Evolutionary conservation across 768 basidiomycete genomes (phyloP), one percentile per base, ranked within the genome.

Genomic region (Lentinula edodes): DNA sequence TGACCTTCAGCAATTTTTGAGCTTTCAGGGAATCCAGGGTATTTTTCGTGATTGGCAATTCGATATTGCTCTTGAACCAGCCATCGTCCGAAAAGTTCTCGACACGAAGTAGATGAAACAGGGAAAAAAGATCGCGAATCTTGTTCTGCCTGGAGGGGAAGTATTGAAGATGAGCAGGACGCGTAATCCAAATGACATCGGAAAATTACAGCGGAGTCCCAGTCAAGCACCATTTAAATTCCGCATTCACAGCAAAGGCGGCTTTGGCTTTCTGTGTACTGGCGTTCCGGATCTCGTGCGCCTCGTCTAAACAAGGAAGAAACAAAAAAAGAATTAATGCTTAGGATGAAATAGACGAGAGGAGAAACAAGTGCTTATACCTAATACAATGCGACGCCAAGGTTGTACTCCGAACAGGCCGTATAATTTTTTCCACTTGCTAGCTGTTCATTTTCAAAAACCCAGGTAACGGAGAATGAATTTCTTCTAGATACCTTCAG

Each of bases 11-110:
- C 20, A 39, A 20, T 20, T 10, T 23, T 41, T 41, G 53, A 59
- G 90, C 90, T 61, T 94, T 94, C n/a, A 96, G 76, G 50, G 90
- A 80, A 67, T 92, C 94, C 84, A 95, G 89, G 93, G 90, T n/a
- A 82, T 78, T 15, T 69, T 74, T 83, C 92, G 62, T 63, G 77
- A 71, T 91, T 94, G 93, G 93, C 63, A 87, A 82, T 0, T 83
- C 82, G 52, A 99, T 93, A 51, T 87, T 83, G 6, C 76, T 76
- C 55, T 90, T 90, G 79, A 98, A 99, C 2, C 78, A 83, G 6
- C 82, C 71, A 87, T 88, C 91, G 42, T 91, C 83, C 62, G 90
- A 87, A 35, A 95, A 77, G 0, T 95, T 95, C 65, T 84, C 85
- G 65, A 93, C 79, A 3, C 89, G 87, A 35, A 98, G 76, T 74